These are phyloP conservation scores for Hypoxylon rubiginosum DNA, from an alignment of 2,329 filamentous ascomycete species.

Conservation along the genomic window DNA sequence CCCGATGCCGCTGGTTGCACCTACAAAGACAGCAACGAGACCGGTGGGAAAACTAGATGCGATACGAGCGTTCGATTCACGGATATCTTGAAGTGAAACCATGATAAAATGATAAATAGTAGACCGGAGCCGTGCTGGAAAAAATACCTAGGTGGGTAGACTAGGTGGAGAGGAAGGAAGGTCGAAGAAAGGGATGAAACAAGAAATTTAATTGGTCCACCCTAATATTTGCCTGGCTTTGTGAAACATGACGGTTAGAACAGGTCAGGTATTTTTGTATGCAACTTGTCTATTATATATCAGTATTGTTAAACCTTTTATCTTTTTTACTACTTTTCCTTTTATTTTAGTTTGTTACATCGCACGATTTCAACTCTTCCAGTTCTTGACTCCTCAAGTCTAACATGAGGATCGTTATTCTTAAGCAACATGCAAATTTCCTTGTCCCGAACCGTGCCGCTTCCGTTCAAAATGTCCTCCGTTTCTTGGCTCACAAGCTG, in stretches of 20 bases:
- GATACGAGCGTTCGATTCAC: conserved; percentile 56
- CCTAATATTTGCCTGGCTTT: too few species aligned
- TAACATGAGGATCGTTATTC: neutral
- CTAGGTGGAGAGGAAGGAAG: too few species aligned
- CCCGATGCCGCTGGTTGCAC: conserved; percentile 69
- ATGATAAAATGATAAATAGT: conserved; percentile 7
- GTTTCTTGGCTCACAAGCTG: neutral
- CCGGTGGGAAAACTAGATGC: conserved; percentile 44
- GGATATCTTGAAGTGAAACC: conserved; percentile 45
- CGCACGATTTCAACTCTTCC: neutral
- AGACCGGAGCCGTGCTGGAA: too few species aligned
- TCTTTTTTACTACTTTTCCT: too few species aligned
- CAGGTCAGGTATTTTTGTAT: too few species aligned
- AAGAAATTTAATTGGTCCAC: too few species aligned
- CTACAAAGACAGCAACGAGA: conserved; percentile 64
- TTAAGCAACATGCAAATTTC: neutral
- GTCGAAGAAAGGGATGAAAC: too few species aligned
- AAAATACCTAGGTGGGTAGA: too few species aligned
- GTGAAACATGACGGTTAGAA: too few species aligned
- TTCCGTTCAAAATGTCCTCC: neutral
- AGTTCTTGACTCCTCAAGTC: neutral
- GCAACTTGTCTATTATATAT: too few species aligned
- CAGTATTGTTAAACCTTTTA: too few species aligned
- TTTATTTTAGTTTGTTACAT: neutral
- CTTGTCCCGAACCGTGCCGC: neutral